Conservation (phyloP, 257 asterid genomes). For the Verbena officinalis region DNA sequence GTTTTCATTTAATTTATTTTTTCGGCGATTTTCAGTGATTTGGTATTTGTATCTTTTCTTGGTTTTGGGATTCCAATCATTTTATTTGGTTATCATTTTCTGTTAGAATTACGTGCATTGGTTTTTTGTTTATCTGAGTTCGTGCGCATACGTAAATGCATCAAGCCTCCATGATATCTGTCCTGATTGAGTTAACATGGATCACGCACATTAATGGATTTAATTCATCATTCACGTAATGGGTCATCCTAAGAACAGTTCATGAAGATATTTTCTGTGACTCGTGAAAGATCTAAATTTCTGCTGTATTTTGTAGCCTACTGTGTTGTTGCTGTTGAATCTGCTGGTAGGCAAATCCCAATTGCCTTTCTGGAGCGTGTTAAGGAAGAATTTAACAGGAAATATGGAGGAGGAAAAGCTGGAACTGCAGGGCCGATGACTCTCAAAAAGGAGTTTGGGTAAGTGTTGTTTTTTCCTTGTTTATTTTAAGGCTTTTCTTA, state of each 20-base stretch:
- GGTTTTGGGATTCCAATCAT: conserved; percentile 1
- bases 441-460: conserved; percentile 56
- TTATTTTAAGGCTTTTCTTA: background rate
- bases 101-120: background rate
- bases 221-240: background rate
- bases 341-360: conserved; percentile 61
- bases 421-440: conserved; percentile 43
- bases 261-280: background rate
- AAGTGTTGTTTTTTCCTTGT: background rate
- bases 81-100: background rate
- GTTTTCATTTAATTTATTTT: background rate
- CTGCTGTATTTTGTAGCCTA: conserved; percentile 39
- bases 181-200: background rate
- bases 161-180: background rate
- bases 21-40: background rate
- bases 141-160: background rate
- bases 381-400: conserved; percentile 55
- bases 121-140: background rate
- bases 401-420: conserved; percentile 55
- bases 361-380: conserved; percentile 56
- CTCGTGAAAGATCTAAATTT: background rate
- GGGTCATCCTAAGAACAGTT: background rate
- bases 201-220: background rate
- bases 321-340: conserved; percentile 58
- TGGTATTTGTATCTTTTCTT: background rate